Evolutionary conservation across 805 yeast genomes (phyloP).

Genomic region (Metschnikowia lochheadii): DNA sequence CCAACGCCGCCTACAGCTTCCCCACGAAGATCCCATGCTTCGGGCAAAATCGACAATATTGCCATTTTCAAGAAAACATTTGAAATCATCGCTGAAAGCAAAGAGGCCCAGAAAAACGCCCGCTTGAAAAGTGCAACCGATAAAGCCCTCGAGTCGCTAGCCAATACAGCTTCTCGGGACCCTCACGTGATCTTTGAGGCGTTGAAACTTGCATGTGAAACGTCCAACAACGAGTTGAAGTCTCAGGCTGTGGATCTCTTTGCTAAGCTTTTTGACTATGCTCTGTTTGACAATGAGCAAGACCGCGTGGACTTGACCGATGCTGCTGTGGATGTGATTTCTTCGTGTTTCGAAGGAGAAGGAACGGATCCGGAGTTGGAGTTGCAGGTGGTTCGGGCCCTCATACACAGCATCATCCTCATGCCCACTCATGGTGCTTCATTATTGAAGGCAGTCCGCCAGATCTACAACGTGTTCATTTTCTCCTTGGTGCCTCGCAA

Average conservation of each 20-base stretch:
- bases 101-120: conserved; percentile 57
- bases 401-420: conserved; percentile 82
- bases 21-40: background rate
- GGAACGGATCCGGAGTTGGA: conserved; percentile 87
- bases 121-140: conserved; percentile 34
- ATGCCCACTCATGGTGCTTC: conserved; percentile 89
- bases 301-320: conserved; percentile 64
- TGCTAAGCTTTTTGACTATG: conserved; percentile 84
- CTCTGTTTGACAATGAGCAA: conserved; percentile 54
- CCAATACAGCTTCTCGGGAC: conserved; percentile 35
- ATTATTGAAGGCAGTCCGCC: conserved; percentile 84
- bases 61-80: conserved; percentile 50
- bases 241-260: conserved; percentile 77
- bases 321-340: conserved; percentile 78
- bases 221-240: conserved; percentile 59
- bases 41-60: conserved; percentile 21
- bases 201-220: conserved; percentile 68
- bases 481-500: conserved; percentile 76
- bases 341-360: conserved; percentile 86
- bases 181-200: conserved; percentile 70
- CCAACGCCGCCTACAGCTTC: background rate
- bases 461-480: conserved; percentile 87
- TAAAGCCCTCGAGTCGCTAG: conserved; percentile 40
- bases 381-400: conserved; percentile 86
- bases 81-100: conserved; percentile 51